Evolutionary conservation across 306 rosid genomes (phyloP).

Genomic region (Ammopiptanthus mongolicus): DNA sequence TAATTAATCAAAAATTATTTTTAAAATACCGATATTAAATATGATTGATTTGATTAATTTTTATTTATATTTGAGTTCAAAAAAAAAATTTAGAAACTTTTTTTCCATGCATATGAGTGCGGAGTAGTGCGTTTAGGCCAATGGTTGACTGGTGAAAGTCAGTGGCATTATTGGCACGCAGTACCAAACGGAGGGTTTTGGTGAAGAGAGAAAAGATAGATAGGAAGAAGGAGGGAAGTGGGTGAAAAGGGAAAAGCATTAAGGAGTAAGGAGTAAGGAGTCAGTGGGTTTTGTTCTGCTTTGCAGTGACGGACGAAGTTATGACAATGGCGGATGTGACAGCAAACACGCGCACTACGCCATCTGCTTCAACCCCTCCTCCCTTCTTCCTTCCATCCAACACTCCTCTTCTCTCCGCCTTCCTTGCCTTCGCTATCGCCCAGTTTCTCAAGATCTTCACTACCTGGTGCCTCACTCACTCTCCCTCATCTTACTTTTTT

Average conservation of each 20-base stretch:
- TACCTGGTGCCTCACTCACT: constrained; percentile 51
- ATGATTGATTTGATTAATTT: too few relatives aligned
- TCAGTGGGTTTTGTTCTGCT: background rate
- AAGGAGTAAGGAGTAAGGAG: too few relatives aligned
- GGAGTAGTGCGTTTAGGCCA: too few relatives aligned
- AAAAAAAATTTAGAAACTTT: too few relatives aligned
- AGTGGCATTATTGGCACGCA: background rate
- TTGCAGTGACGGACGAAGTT: constrained; percentile 40
- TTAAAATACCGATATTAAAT: too few relatives aligned
- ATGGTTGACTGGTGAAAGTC: background rate
- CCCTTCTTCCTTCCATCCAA: constrained; percentile 36
- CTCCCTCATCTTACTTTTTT: background rate
- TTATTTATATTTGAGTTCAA: too few relatives aligned
- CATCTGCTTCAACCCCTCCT: constrained; percentile 26
- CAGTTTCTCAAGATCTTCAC: constrained; percentile 97
- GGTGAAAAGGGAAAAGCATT: background rate
- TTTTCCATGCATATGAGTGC: too few relatives aligned
- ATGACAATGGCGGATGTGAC: constrained; percentile 48
- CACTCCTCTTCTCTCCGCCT: constrained; percentile 54
- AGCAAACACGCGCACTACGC: constrained; percentile 28
- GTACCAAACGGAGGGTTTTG: too few relatives aligned
- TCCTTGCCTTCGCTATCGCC: constrained; percentile 73
- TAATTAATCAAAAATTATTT: too few relatives aligned
- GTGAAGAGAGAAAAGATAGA: background rate
- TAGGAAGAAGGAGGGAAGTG: background rate